These are phyloP conservation scores for Sporisorium iseilematis-ciliati DNA, from an alignment of 1,284 basidiomycete genomes.

Conservation along the genomic window DNA sequence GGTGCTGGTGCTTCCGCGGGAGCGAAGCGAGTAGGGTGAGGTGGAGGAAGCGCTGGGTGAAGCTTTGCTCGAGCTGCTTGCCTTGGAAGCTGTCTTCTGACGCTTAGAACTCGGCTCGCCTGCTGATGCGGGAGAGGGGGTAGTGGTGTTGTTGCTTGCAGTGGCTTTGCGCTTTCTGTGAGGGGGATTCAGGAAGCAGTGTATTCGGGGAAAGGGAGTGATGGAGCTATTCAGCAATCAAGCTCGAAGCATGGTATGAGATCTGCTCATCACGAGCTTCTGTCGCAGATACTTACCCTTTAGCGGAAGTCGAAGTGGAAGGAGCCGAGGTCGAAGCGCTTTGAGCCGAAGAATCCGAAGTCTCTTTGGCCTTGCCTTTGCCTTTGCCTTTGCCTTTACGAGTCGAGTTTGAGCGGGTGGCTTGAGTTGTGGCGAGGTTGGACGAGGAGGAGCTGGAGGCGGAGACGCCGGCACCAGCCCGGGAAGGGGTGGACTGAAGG, in stretches of 20 bases:
- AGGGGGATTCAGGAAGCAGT: neutral
- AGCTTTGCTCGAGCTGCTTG: slow-evolving; percentile 7
- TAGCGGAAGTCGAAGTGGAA: slow-evolving; percentile 20
- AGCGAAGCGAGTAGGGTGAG: slow-evolving; percentile 39
- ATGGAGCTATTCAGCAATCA: neutral
- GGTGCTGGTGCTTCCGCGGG: slow-evolving; percentile 20
- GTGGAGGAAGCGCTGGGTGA: slow-evolving; percentile 15
- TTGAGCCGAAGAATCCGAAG: neutral
- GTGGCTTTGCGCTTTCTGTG: slow-evolving; percentile 36
- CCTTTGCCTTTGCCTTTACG: slow-evolving; percentile 32
- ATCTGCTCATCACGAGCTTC: neutral
- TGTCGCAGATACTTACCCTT: slow-evolving; percentile 18
- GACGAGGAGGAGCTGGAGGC: slow-evolving; percentile 20
- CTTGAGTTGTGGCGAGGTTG: slow-evolving; percentile 7
- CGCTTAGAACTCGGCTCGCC: slow-evolving; percentile 34
- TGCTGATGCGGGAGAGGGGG: slow-evolving; percentile 12
- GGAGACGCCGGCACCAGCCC: slow-evolving; percentile 28
- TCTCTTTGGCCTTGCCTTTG: slow-evolving; percentile 21
- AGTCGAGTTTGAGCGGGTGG: slow-evolving; percentile 5
- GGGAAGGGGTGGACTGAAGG: slow-evolving; percentile 33
- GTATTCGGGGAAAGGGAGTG: neutral
- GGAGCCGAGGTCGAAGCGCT: slow-evolving; percentile 3
- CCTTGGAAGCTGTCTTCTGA: slow-evolving; percentile 23
- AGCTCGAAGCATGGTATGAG: neutral
- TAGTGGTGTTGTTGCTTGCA: slow-evolving; percentile 8